Conservation (phyloP, 2,329 filamentous ascomycete genomes). For the Aspergillus hortae region DNA sequence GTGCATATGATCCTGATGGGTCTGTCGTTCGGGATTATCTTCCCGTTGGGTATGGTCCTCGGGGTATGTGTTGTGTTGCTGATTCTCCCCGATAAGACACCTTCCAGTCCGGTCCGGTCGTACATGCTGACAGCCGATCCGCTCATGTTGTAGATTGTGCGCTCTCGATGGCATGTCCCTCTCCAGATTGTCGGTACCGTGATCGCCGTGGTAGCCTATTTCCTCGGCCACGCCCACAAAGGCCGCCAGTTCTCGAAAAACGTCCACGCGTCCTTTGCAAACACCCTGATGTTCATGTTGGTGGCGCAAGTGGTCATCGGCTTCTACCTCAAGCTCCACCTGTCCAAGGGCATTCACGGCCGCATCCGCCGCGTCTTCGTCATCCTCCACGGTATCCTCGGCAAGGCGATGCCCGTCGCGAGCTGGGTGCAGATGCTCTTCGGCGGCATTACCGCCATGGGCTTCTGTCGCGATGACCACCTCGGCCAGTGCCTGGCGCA, state of each 20-base stretch:
- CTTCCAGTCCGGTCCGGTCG: not conserved
- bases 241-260: slow-evolving; percentile 82
- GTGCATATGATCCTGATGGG: slow-evolving; percentile 87
- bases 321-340: slow-evolving; percentile 82
- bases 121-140: not conserved
- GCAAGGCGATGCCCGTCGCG: slow-evolving; percentile 81
- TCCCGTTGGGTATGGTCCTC: slow-evolving; percentile 91
- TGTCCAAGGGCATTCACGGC: slow-evolving; percentile 78
- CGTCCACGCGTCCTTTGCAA: slow-evolving; percentile 77
- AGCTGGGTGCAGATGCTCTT: slow-evolving; percentile 95
- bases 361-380: slow-evolving; percentile 71
- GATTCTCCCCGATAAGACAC: not conserved
- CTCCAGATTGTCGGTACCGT: slow-evolving; percentile 71
- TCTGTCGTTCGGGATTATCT: slow-evolving; percentile 84
- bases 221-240: slow-evolving; percentile 85
- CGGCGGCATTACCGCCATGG: slow-evolving; percentile 85
- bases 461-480: slow-evolving; percentile 91
- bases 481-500: slow-evolving; percentile 89
- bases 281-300: slow-evolving; percentile 74
- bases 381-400: slow-evolving; percentile 71
- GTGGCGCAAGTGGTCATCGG: slow-evolving; percentile 74
- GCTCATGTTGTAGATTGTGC: slow-evolving; percentile 62
- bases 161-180: slow-evolving; percentile 91
- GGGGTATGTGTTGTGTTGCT: slow-evolving; percentile 58
- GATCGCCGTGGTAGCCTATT: slow-evolving; percentile 79